phyloP scores from a whole-genome alignment of 192 early-diverging fungal species.

The Umbelopsis sp. region DNA sequence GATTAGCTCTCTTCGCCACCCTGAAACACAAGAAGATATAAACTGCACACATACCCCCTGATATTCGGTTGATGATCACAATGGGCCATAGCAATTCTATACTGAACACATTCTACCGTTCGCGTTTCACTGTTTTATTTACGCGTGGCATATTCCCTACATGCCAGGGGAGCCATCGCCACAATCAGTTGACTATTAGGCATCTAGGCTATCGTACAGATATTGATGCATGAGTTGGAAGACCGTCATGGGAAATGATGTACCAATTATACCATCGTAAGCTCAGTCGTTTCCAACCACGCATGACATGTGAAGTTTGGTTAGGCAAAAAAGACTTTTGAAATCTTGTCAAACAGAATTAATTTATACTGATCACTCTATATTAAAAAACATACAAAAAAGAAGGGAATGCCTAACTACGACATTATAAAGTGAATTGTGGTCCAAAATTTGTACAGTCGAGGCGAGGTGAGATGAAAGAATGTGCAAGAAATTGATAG shows the following conservation, averaged over 20 bases:
- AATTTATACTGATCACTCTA: too few species aligned
- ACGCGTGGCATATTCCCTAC: not conserved
- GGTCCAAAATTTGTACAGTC: too few species aligned
- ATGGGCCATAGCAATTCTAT: not conserved
- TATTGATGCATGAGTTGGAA: not conserved
- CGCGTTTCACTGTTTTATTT: not conserved
- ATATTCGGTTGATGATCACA: not conserved
- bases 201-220: not conserved
- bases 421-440: too few species aligned
- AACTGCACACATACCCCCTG: not conserved
- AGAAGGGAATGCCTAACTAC: too few species aligned
- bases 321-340: not conserved
- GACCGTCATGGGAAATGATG: slow-evolving; percentile 7
- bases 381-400: too few species aligned
- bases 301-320: not conserved
- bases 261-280: slow-evolving; percentile 3
- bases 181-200: not conserved
- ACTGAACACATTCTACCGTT: not conserved
- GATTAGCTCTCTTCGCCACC: slow-evolving; percentile 11
- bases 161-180: not conserved
- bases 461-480: not conserved
- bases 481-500: not conserved
- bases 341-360: too few species aligned
- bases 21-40: slow-evolving; percentile 11
- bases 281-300: not conserved